These are phyloP conservation scores for Phytophthora capsici DNA, from an alignment of 352 stramenopile genomes.

Conservation along the genomic window DNA sequence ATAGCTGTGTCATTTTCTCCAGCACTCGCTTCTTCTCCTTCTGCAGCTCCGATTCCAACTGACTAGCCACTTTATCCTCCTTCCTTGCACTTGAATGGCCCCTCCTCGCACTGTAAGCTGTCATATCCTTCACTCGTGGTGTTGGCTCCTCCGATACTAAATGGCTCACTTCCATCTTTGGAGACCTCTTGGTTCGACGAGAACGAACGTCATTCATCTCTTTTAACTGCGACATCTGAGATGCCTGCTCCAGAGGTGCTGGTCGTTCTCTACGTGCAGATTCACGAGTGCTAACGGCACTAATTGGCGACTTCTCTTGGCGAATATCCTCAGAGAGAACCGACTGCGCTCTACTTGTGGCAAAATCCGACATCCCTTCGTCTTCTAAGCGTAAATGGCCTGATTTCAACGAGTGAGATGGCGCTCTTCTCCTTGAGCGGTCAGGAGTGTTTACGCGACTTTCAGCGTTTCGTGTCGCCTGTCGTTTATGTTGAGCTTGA, in stretches of 20 bases:
- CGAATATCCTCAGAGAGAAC: not conserved
- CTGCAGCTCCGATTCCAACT: conserved; percentile 58
- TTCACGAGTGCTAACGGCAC: conserved; percentile 4
- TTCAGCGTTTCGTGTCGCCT: conserved; percentile 10
- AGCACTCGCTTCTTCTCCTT: conserved; percentile 76
- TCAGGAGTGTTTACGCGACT: not conserved
- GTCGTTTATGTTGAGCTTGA: not conserved
- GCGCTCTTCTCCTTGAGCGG: conserved; percentile 4
- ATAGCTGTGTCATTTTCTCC: conserved; percentile 70
- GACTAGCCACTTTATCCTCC: conserved; percentile 18
- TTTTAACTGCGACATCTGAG: conserved; percentile 11
- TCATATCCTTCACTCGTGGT: conserved; percentile 4
- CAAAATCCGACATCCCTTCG: conserved; percentile 8
- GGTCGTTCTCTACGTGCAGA: conserved; percentile 4
- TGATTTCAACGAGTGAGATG: conserved; percentile 4
- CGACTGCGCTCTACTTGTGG: not conserved
- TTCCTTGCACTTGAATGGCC: conserved; percentile 9
- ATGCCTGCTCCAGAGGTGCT: conserved; percentile 13
- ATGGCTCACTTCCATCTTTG: conserved; percentile 39
- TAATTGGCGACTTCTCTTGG: conserved; percentile 5
- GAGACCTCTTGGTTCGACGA: conserved; percentile 30
- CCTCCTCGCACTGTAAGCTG: not conserved
- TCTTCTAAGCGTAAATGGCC: conserved; percentile 8
- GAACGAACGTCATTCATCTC: conserved; percentile 4
- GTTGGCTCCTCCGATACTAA: conserved; percentile 23